These are phyloP conservation scores for Candida sithepensis DNA, from an alignment of 805 yeast species.

Conservation along the genomic window DNA sequence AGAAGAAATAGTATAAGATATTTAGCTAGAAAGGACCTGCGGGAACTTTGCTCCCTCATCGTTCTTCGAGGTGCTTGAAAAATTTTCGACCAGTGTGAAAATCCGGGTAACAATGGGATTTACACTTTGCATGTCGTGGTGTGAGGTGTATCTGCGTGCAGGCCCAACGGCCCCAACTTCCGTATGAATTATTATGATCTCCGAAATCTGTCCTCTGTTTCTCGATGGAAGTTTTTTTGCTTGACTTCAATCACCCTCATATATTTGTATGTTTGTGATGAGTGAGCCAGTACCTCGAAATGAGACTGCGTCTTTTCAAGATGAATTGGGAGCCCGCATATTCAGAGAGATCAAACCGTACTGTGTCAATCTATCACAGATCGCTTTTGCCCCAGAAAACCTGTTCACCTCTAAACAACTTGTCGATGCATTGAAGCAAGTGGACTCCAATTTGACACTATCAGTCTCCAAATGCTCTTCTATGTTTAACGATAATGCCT, in stretches of 20 bases:
- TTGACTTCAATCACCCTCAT: background rate
- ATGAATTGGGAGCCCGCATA: conserved; percentile 8
- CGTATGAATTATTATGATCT: too few relatives aligned
- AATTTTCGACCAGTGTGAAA: background rate
- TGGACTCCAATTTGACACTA: conserved; percentile 26
- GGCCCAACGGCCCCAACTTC: too few relatives aligned
- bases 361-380: conserved; percentile 42
- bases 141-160: background rate
- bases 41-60: too few relatives aligned
- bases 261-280: too few relatives aligned
- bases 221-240: too few relatives aligned
- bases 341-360: conserved; percentile 33
- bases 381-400: conserved; percentile 39
- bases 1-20: too few relatives aligned
- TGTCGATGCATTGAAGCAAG: conserved; percentile 30
- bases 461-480: conserved; percentile 5
- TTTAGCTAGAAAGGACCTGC: too few relatives aligned
- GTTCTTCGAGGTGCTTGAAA: too few relatives aligned
- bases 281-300: too few relatives aligned
- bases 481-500: background rate
- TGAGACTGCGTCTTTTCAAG: background rate
- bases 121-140: background rate
- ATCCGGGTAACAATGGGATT: background rate
- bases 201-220: too few relatives aligned
- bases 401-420: conserved; percentile 30